A percentile compares a stretch with the other conserved stretches of the same genome.
Evolutionary conservation across 2,329 filamentous ascomycete genomes (phyloP).

Genomic region (Alternaria solani): DNA sequence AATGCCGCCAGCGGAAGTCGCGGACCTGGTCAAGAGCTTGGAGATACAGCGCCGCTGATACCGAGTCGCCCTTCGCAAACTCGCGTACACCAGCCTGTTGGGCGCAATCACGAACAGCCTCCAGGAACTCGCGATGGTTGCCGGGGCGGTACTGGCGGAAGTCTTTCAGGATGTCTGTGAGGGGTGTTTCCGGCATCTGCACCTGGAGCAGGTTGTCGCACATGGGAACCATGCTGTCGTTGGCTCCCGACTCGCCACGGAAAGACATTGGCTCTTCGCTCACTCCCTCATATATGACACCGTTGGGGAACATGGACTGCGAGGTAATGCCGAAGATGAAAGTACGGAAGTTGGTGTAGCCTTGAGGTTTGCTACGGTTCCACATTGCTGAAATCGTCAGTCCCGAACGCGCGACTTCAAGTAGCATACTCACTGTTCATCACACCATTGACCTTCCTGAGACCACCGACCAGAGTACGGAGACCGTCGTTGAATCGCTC

Average conservation of each 20-base stretch:
- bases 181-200: conserved; percentile 85
- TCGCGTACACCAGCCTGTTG: conserved; percentile 63
- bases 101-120: conserved; percentile 68
- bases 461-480: conserved; percentile 63
- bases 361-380: conserved; percentile 81
- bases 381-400: conserved; percentile 72
- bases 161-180: conserved; percentile 86
- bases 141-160: conserved; percentile 89
- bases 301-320: conserved; percentile 92
- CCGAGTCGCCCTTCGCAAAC: conserved; percentile 71
- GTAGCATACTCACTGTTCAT: conserved; percentile 72
- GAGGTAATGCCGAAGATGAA: conserved; percentile 97
- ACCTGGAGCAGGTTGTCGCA: conserved; percentile 88
- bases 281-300: conserved; percentile 87
- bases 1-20: conserved; percentile 84
- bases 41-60: conserved; percentile 58
- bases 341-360: conserved; percentile 90
- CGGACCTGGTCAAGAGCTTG: conserved; percentile 74
- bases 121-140: conserved; percentile 86
- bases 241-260: conserved; percentile 91
- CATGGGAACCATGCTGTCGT: conserved; percentile 92
- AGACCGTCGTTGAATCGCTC: conserved; percentile 66
- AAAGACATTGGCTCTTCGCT: conserved; percentile 79
- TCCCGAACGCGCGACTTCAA: neutral
- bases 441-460: conserved; percentile 75